A percentile compares a stretch with the other conserved stretches of the same genome.
Conservation (phyloP, 163 green algal species). For the Scenedesmus sp. region DNA sequence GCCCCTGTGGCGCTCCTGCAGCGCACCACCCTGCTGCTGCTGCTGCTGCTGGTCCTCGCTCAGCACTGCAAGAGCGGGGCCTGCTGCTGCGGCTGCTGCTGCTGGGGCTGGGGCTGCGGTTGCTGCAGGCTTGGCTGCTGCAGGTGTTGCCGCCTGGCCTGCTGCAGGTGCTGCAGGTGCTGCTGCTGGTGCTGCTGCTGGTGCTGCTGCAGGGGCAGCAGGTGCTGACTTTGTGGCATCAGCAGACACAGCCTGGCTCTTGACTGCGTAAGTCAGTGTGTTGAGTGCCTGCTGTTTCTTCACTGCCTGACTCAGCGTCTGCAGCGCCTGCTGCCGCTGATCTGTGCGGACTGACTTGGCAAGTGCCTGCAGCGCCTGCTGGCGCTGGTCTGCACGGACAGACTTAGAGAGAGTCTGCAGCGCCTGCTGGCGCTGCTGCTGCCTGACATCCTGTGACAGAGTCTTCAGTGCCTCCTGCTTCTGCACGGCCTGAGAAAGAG, state of each 20-base stretch:
- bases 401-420: not conserved
- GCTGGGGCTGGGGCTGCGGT: not conserved
- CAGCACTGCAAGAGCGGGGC: not conserved
- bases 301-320: not conserved
- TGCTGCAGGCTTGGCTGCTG: not conserved
- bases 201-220: not conserved
- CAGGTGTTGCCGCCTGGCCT: not conserved
- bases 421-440: not conserved
- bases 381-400: not conserved
- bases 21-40: not conserved
- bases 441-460: not conserved
- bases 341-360: not conserved
- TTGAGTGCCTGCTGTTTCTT: not conserved
- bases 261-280: not conserved
- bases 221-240: not conserved
- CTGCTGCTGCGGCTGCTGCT: not conserved
- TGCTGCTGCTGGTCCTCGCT: not conserved
- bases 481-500: not conserved
- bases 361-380: not conserved
- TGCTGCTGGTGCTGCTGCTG: not conserved
- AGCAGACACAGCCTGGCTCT: not conserved
- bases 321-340: not conserved
- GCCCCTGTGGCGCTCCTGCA: not conserved
- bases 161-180: not conserved
- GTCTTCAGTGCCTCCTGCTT: not conserved